phyloP scores from a whole-genome alignment of 805 yeast genomes.

The Wickerhamiella cacticola region DNA sequence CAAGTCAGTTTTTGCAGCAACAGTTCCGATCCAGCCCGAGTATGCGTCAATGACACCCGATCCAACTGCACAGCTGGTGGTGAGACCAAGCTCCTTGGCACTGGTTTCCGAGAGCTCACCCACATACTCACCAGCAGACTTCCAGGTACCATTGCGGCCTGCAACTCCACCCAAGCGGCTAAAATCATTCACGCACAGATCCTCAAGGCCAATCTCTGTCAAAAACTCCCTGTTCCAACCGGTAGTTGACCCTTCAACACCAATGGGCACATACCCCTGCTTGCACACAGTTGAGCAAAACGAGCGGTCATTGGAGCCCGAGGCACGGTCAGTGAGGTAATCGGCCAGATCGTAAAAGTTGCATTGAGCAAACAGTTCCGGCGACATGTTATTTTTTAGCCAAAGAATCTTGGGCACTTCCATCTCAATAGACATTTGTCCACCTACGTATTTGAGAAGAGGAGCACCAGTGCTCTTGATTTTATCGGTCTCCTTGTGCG shows the following conservation, averaged over 20 bases:
- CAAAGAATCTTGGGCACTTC: constrained; percentile 95
- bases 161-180: constrained; percentile 74
- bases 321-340: constrained; percentile 80
- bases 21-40: constrained; percentile 98
- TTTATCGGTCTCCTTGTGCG: constrained; percentile 61
- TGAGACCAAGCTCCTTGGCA: constrained; percentile 74
- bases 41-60: constrained; percentile 96
- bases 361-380: constrained; percentile 41
- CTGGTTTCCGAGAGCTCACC: constrained; percentile 56
- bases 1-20: constrained; percentile 65
- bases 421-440: constrained; percentile 96
- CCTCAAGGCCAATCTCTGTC: constrained; percentile 54
- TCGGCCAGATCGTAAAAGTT: constrained; percentile 91
- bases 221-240: constrained; percentile 89
- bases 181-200: constrained; percentile 65
- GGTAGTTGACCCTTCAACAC: constrained; percentile 70
- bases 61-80: constrained; percentile 72
- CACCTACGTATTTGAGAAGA: constrained; percentile 86
- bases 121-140: constrained; percentile 81
- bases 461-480: constrained; percentile 74
- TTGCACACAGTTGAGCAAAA: constrained; percentile 88
- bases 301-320: constrained; percentile 76
- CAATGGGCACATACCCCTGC: constrained; percentile 87
- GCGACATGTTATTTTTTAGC: constrained; percentile 77
- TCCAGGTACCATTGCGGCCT: constrained; percentile 55